Conservation (phyloP, 306 rosid species). For the Calophaca sinica region DNA sequence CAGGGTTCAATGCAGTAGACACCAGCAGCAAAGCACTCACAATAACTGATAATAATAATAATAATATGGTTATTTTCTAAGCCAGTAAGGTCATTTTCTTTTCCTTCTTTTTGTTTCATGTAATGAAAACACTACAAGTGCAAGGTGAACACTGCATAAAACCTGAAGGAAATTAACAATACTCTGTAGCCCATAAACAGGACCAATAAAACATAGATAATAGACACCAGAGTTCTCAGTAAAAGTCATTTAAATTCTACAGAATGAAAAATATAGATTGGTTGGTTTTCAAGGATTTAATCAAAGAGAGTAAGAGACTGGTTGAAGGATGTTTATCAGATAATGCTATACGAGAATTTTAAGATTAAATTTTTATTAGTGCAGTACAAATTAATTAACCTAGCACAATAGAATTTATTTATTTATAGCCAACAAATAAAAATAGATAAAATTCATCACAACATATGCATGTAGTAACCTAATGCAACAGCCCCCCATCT, state of each 20-base stretch:
- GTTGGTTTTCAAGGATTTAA: background rate
- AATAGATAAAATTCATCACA: background rate
- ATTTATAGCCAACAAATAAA: background rate
- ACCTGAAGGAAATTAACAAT: constrained; percentile 12
- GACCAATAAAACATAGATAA: constrained; percentile 5
- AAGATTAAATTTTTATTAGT: too few relatives aligned
- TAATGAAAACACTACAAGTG: constrained; percentile 3
- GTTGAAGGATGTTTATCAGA: constrained; percentile 17
- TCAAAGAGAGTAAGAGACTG: constrained; percentile 7
- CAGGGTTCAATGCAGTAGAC: constrained; percentile 88
- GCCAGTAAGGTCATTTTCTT: background rate
- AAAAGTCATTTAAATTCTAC: constrained; percentile 11
- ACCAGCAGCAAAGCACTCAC: constrained; percentile 96
- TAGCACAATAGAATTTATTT: background rate
- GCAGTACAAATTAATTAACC: constrained; percentile 11
- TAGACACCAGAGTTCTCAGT: background rate
- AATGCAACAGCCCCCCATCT: background rate
- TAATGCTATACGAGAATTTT: background rate
- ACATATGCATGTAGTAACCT: background rate
- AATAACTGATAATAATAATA: constrained; percentile 60
- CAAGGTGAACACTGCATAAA: background rate
- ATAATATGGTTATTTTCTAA: constrained; percentile 15
- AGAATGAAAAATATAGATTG: background rate
- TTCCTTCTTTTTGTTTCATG: constrained; percentile 6
- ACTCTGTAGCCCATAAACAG: background rate